Base-by-base conservation (phyloP, 805 yeast species). In the Yarrowia sp. region DNA sequence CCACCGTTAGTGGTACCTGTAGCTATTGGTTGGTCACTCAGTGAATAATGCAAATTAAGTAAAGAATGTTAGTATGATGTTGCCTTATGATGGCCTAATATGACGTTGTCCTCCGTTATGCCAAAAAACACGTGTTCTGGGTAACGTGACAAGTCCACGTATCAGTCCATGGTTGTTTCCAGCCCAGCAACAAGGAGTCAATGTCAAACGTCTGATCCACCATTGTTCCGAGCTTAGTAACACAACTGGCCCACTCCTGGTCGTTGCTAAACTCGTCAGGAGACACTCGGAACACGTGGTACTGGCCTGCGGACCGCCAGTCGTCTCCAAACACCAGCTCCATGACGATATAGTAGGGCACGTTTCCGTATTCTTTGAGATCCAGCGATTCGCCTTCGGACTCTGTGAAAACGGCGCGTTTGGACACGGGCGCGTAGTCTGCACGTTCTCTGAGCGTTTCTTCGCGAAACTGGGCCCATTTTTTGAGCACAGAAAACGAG, bases 391-490 rank as follows among this genome's bases (percentile, higher is more conserved):
- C 61, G 16, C 61, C 61, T 14, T 54, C 61, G 1, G 61, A 54
- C 14, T 54, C 61, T 1, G 44, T 54, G 26, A 54, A 54, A 1
- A 54, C 46, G 2, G 61, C 24, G 7, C 26, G 17, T 17, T n/a
- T 11, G 2, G 46, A 35, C n/a, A 54, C 44, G 8, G 46, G 61
- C 1, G 44, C 61, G n/a, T 24, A 35, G 9, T 54, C 61, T 3
- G 19, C n/a, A 0, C 46, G 61, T 19, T 54, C 61, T 22, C 19
- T 12, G 17, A 54, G 61, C 33, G 46, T 38, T 3, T 36, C 61
- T 12, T 54, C 61, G 2, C 61, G 46, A 24, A 54, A 54, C 61
- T 54, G 61, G 14, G 46, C 46, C 61, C 61, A 54, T 26, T 54
- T 38, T 16, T 38, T 36, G 19, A 38, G 19, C 35, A 54, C 44